Conservation (phyloP, 768 basidiomycete species). For the Paxillus ammoniavirescens region DNA sequence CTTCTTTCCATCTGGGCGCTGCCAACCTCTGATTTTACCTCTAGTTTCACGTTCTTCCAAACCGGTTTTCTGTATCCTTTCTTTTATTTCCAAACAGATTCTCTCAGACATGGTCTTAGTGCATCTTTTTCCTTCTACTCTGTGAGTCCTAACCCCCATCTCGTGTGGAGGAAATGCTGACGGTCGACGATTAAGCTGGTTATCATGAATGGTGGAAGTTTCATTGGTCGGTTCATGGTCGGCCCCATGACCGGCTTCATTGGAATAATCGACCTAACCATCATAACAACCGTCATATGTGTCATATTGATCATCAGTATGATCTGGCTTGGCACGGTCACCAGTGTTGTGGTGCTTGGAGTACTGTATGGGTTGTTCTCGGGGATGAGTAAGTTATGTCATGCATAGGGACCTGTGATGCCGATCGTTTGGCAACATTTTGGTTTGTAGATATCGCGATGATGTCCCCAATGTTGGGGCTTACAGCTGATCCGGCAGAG, state of each 20-base stretch:
- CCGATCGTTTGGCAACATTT: neutral
- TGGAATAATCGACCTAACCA: slow-evolving; percentile 45
- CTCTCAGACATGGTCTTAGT: slow-evolving; percentile 47
- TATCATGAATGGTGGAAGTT: slow-evolving; percentile 49
- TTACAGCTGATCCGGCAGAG: slow-evolving; percentile 48
- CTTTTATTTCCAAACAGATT: slow-evolving; percentile 59
- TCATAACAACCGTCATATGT: slow-evolving; percentile 33
- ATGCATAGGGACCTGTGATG: neutral
- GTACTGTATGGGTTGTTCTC: slow-evolving; percentile 50
- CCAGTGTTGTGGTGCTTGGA: slow-evolving; percentile 41
- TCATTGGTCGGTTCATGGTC: slow-evolving; percentile 47
- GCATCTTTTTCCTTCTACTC: slow-evolving; percentile 52
- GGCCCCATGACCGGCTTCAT: slow-evolving; percentile 36
- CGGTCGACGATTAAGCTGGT: slow-evolving; percentile 36
- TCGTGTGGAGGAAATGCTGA: neutral
- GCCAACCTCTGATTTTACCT: neutral
- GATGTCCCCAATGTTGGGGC: slow-evolving; percentile 43
- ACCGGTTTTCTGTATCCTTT: slow-evolving; percentile 47
- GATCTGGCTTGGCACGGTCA: slow-evolving; percentile 38
- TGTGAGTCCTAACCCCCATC: slow-evolving; percentile 30
- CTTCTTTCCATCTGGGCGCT: neutral
- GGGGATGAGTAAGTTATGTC: slow-evolving; percentile 37
- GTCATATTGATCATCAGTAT: slow-evolving; percentile 44
- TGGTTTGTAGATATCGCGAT: slow-evolving; percentile 32
- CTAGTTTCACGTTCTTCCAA: slow-evolving; percentile 29